Evolutionary conservation across 208 protist genomes (phyloP), one percentile per base, ranked within the genome.

Genomic region (Sergeia podlipaevii): DNA sequence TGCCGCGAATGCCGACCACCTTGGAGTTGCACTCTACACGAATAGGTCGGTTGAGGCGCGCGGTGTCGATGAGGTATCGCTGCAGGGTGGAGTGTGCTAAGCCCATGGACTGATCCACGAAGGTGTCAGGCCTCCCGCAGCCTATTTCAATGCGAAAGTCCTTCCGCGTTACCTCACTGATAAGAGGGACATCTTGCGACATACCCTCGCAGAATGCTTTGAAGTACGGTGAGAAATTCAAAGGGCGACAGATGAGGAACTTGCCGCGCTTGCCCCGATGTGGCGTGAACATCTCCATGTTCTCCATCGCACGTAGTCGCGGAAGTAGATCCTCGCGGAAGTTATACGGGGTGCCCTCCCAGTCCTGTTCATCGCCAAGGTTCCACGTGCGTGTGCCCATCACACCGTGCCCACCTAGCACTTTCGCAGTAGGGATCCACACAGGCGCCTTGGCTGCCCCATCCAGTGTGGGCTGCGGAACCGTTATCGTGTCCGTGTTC

Each of bases 301-400:
- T 77, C 65, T 93, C 80, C 15, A 87, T 70, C 32, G 36, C 26
- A 33, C 70, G 74, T 27, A 89, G 51, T 1, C 74, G 71, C 13
- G 85, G 85, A 23, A 89, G 65, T 38, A 93, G 33, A 3, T 85
- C 79, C 8, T 85, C 63, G 36, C 77, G 74, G 41, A 89, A 92
- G 66, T 55, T 68, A 75, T 78, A 92, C 63, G 80, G 71, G 2
- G 50, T 48, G 41, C 51, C 75, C 13, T 61, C 67, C 85, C 85
- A 93, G 70, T 89, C 80, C 0, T 30, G 42, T 44, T 64, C 66
- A 36, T 86, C 77, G 29, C 85, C 85, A 33, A 85, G 57, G 64
- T 79, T 81, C 79, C 80, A 93, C 36, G 75, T 65, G 20, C 80
- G 78, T 28, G 73, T 81, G 26, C 85, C 85, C 85, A 93, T 87